Evolutionary conservation across 176 grass and related monocot species (phyloP).

Genomic region (Triticum timopheevii): DNA sequence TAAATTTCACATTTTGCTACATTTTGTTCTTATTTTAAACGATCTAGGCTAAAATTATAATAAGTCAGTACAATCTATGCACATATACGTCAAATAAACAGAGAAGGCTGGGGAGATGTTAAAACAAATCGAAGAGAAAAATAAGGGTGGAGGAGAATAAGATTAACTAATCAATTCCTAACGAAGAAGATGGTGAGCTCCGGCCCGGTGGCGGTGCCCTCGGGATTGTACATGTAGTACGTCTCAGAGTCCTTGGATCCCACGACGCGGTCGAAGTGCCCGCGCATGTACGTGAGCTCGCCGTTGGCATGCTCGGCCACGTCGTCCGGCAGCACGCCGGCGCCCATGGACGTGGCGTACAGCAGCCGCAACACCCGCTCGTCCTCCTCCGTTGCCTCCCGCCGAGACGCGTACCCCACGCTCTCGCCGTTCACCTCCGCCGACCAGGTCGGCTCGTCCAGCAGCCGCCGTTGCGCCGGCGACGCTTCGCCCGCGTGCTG

Average conservation of each 20-base stretch:
- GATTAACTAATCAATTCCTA: constrained; percentile 49
- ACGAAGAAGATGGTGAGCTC: constrained; percentile 91
- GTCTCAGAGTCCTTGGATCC: constrained; percentile 90
- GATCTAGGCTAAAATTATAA: not conserved
- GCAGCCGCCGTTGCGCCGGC: constrained; percentile 14
- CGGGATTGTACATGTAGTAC: constrained; percentile 90
- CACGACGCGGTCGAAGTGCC: constrained; percentile 72
- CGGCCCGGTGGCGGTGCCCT: constrained; percentile 47
- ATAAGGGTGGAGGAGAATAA: not conserved
- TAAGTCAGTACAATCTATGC: constrained; percentile 5
- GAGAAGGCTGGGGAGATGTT: not conserved
- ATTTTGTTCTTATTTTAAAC: not conserved
- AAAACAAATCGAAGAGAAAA: not conserved
- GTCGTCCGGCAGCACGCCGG: constrained; percentile 75
- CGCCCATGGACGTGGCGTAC: constrained; percentile 78
- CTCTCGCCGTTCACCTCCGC: constrained; percentile 77
- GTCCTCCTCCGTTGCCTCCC: constrained; percentile 67
- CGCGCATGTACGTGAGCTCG: constrained; percentile 86
- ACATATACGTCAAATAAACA: not conserved
- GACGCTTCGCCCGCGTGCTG: not conserved
- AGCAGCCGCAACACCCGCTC: constrained; percentile 73
- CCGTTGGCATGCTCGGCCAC: constrained; percentile 62
- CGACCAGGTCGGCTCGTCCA: constrained; percentile 76
- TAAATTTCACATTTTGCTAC: not conserved
- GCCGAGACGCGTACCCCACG: constrained; percentile 58